Conservation (phyloP, 257 asterid species). For the Paulownia fortunei region DNA sequence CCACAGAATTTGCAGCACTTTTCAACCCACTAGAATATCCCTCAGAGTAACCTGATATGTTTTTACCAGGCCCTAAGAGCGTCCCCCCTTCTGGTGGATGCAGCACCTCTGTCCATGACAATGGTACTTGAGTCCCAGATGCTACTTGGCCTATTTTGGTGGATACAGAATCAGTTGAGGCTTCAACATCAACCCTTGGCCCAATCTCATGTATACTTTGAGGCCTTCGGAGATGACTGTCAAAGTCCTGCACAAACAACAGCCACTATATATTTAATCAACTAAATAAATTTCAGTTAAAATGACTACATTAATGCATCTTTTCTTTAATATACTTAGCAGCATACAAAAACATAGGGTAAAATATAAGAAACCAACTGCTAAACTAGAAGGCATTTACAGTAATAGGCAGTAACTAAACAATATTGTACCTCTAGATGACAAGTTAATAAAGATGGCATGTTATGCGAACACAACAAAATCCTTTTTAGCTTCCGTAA, state of each 20-base stretch:
- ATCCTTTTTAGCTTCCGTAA: neutral
- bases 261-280: constrained; percentile 3
- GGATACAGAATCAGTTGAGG: constrained; percentile 49
- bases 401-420: neutral
- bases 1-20: constrained; percentile 30
- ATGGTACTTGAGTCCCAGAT: constrained; percentile 40
- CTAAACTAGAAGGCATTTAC: neutral
- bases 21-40: constrained; percentile 41
- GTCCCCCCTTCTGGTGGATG: constrained; percentile 38
- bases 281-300: neutral
- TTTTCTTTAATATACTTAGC: neutral
- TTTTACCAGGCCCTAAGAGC: constrained; percentile 37
- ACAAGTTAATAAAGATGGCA: neutral
- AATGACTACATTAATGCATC: neutral
- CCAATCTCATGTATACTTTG: constrained; percentile 31
- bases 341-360: neutral
- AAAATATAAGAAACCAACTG: neutral
- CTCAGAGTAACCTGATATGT: constrained; percentile 36
- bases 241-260: too few species aligned
- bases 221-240: constrained; percentile 34
- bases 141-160: constrained; percentile 37
- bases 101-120: constrained; percentile 47
- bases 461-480: constrained; percentile 3
- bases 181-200: constrained; percentile 47
- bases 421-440: neutral